phyloP scores from a whole-genome alignment of 2,329 filamentous ascomycete species.

The Zarea fungicola region DNA sequence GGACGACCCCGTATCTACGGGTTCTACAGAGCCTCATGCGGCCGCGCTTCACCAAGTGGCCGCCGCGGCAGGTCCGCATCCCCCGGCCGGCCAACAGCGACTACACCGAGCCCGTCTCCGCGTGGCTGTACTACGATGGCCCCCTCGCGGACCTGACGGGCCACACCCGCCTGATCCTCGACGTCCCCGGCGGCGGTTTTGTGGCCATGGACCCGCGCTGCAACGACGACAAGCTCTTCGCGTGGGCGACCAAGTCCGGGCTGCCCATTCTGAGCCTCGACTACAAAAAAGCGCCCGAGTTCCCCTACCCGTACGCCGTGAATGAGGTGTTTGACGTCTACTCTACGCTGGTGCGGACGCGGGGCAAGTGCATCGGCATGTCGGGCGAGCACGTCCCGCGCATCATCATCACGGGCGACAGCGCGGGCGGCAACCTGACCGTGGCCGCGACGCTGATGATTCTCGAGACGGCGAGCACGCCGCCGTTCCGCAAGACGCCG shows the following conservation, averaged over 20 bases:
- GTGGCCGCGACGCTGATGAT: conserved; percentile 82
- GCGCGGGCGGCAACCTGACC: conserved; percentile 44
- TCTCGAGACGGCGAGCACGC: conserved; percentile 61
- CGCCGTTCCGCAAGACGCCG: conserved; percentile 25
- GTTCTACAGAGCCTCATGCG: conserved; percentile 68
- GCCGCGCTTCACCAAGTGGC: conserved; percentile 74
- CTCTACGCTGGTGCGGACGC: conserved; percentile 31
- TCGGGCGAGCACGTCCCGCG: conserved; percentile 33
- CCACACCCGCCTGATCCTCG: conserved; percentile 74
- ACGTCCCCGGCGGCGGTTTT: conserved; percentile 91
- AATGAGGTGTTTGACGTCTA: conserved; percentile 48
- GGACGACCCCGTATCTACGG: conserved; percentile 77
- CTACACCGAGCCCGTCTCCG: conserved; percentile 76
- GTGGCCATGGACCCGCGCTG: conserved; percentile 95
- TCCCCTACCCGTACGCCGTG: conserved; percentile 42
- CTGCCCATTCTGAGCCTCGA: conserved; percentile 88
- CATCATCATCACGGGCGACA: conserved; percentile 43
- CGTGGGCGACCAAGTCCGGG: conserved; percentile 85
- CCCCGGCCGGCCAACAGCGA: conserved; percentile 72
- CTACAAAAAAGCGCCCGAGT: conserved; percentile 58
- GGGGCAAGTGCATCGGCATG: conserved; percentile 39
- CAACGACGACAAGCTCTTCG: conserved; percentile 88
- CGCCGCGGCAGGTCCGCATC: conserved; percentile 78
- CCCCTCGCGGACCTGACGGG: conserved; percentile 70
- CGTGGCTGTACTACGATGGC: conserved; percentile 93